phyloP scores from a whole-genome alignment of 1,284 basidiomycete genomes.

The Xerocomus amazonicus region DNA sequence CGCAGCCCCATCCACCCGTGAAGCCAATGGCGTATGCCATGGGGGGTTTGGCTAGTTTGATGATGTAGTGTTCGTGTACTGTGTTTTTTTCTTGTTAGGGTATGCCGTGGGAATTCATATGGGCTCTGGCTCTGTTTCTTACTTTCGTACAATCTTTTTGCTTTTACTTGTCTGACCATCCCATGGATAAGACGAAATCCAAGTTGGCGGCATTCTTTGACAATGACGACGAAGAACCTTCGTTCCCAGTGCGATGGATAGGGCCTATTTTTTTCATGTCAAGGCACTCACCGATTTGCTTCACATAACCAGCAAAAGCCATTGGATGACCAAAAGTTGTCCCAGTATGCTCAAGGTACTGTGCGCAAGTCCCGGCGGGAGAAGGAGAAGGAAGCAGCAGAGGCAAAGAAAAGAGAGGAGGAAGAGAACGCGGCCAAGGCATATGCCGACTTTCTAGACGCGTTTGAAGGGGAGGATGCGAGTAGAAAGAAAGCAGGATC shows the following conservation, averaged over 20 bases:
- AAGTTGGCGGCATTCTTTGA: constrained; percentile 77
- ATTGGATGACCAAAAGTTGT: constrained; percentile 73
- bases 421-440: constrained; percentile 76
- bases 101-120: constrained; percentile 22
- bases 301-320: constrained; percentile 63
- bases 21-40: constrained; percentile 89
- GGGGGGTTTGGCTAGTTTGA: constrained; percentile 58
- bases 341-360: constrained; percentile 71
- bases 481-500: constrained; percentile 50
- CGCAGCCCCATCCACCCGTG: constrained; percentile 84
- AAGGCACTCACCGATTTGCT: constrained; percentile 52
- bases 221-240: constrained; percentile 74
- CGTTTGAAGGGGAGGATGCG: constrained; percentile 73
- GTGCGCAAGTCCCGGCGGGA: constrained; percentile 75
- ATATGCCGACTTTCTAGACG: constrained; percentile 85
- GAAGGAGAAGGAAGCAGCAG: constrained; percentile 86
- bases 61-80: constrained; percentile 43
- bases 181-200: constrained; percentile 75
- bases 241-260: constrained; percentile 83
- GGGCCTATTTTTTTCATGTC: constrained; percentile 52
- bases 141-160: background rate
- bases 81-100: background rate
- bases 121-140: background rate
- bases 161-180: constrained; percentile 3
- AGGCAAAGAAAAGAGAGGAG: constrained; percentile 79